Base-by-base conservation (phyloP, 805 yeast species). In the Myxozyma lipomycoides region DNA sequence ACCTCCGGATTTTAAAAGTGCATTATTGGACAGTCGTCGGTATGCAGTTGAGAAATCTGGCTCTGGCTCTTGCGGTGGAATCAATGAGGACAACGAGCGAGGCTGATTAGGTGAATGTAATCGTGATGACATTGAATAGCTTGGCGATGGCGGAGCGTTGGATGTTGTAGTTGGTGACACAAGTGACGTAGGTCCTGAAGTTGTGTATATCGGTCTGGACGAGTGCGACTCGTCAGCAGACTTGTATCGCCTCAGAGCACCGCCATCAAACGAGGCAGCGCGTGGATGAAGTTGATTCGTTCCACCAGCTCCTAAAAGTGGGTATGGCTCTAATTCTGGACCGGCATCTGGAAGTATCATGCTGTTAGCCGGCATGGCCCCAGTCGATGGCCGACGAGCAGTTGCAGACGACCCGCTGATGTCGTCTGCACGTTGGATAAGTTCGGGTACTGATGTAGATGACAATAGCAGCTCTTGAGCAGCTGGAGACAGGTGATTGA, bases 1-100 rank as follows among this genome's bases (percentile, higher is more conserved):
- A 17, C 62, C 61, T n/a, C 61, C 62, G n/a, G 62, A 45, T 42
- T 53, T 53, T 19, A 57, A 40, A 21, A 60, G 28, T 15, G 56
- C 56, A 4, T 59, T 51, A 26, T 59, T 55, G 7, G 62, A 60
- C 17, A 60, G 46, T 1, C 57, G 49, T 17, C 60, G 47, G 35
- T 51, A 60, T 17, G 62, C 62, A 4, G 36, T 53, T 9, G 58
- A 48, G 43, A 60, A 57, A 39, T 58, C 59, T 28, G 41, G 48
- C 10, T 47, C 44, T 6, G 32, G 30, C 15, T 45, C 41, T 34
- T 43, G 43, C 18, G 32, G 37, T 6, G 7, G 45, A n/a, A n/a
- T 9, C 12, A 28, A 10, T 10, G 55, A 40, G 10, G 50, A 42
- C 18, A 37, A 37, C 21, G 46, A 40, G 32, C 52, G 35, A 4